Evolutionary conservation across 768 basidiomycete genomes (phyloP), one percentile per base, ranked within the genome.

Genomic region (Amanita rimosa): DNA sequence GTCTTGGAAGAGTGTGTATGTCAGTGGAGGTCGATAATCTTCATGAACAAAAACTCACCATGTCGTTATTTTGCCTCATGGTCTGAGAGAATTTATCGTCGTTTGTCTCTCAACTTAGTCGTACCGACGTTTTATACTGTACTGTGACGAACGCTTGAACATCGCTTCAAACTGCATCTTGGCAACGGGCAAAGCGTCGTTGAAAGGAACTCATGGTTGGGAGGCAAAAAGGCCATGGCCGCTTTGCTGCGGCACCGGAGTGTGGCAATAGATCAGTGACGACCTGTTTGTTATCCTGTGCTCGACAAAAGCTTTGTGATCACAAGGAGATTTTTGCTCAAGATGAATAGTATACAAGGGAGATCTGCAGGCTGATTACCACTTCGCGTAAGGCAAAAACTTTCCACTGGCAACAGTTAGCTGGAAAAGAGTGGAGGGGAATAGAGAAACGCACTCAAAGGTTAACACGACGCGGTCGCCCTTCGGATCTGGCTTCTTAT

Each of bases 381-480:
- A 86, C 57, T 70, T 78, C 16, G 77, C 69, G 58, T 87, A 87
- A 4, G 83, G 78, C 55, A 87, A 67, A 67, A 85, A 87, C 60
- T 87, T 87, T 52, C 85, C 85, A 62, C 85, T 87, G 57, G 6
- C 48, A 35, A 24, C 21, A n/a, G 33, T 42, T 8, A 49, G 54
- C 34, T n/a, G 24, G 17, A 21, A 40, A 26, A 22, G 38, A 6
- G 13, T 16, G 3, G 27, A 34, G 19, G 42, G 17, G 21, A 19
- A 22, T 47, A 19, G 39, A 17, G 22, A 14, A 26, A 70, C 85
- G 55, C 56, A 89, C 86, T 90, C 85, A 53, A 88, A 87, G 2
- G 81, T 88, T 52, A 90, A 67, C 14, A 87, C 57, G 7, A 88
- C 81, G 38, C 87, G 83, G 55, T 89, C 85, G 31, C 86, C 86